Evolutionary conservation across 306 rosid genomes (phyloP), one percentile per base, ranked within the genome.

Genomic region (Acacia crassicarpa): DNA sequence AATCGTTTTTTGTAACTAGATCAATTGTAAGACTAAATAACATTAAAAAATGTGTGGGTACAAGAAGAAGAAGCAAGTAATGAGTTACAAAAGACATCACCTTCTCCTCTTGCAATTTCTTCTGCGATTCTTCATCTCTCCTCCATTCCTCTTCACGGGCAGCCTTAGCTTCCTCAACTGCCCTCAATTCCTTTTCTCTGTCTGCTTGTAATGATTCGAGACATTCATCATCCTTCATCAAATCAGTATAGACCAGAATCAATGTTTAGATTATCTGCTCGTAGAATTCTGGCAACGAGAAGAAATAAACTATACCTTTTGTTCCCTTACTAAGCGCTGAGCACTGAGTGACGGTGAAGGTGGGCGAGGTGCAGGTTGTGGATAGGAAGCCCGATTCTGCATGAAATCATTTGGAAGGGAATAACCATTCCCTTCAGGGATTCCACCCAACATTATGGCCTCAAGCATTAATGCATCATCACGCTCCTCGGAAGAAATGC

Each of bases 361-460:
- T 59, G 97, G 94, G 12, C 89, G 97, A 77, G 93, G 87, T 16
- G 76, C 16, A 3, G 93, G 89, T 54, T 65, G 79, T 32, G 85
- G 79, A 80, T 87, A 72, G 12, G 79, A 59, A 83, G 84, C 83
- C 85, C 89, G 88, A 62, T 77, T 49, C 74, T 85, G 92, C 85
- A 89, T 78, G 80, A 88, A 83, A 33, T 89, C 94, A 73, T 87
- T 94, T 23, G 97, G 86, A 78, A 91, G 0, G 53, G 4, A 3
- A 46, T 11, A 46, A 46, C 53, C 15, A 46, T 15, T 46, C 53
- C 53, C 53, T 11, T 46, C 53, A 3, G 15, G 53, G 5, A 0
- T 88, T 82, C 98, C 96, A 79, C 99, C 99, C 74, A 92, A 95
- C 94, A 93, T 91, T 77, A 98, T 98, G 68, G 97, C 98, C 90